These are phyloP conservation scores for Crithidia sp. DNA, from an alignment of 208 protist genomes.

Conservation along the genomic window DNA sequence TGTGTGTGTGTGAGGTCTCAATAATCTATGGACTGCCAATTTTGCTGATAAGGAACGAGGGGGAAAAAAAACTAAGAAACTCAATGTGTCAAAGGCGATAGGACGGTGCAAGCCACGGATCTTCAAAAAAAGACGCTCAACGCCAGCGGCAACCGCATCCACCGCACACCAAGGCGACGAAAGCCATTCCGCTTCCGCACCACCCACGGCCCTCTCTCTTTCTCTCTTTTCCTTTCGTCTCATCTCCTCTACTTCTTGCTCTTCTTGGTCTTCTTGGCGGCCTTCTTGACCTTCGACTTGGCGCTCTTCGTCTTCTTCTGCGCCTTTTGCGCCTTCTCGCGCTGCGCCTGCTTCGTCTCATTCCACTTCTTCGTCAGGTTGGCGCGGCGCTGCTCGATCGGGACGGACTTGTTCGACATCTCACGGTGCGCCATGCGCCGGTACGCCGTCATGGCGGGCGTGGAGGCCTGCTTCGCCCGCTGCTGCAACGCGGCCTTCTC, in stretches of 20 bases:
- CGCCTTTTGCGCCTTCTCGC: slow-evolving; percentile 6
- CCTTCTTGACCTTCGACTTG: slow-evolving; percentile 36
- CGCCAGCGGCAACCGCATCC: too few species aligned
- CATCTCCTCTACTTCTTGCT: slow-evolving; percentile 13
- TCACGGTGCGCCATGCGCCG: slow-evolving; percentile 58
- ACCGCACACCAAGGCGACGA: too few species aligned
- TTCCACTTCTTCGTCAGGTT: slow-evolving; percentile 24
- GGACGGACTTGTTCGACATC: slow-evolving; percentile 32
- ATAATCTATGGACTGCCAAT: too few species aligned
- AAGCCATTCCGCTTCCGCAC: too few species aligned
- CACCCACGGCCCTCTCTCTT: not conserved
- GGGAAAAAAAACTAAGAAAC: too few species aligned
- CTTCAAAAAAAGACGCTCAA: too few species aligned
- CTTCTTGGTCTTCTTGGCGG: slow-evolving; percentile 27
- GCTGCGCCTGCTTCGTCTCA: slow-evolving; percentile 20
- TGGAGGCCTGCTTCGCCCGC: slow-evolving; percentile 40
- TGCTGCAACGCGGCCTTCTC: slow-evolving; percentile 42
- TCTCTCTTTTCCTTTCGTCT: not conserved
- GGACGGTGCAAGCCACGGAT: too few species aligned
- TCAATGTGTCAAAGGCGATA: too few species aligned
- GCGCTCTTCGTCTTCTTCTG: slow-evolving; percentile 16
- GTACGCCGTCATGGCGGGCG: slow-evolving; percentile 57
- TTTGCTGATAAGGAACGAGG: too few species aligned
- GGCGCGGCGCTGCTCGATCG: slow-evolving; percentile 15
- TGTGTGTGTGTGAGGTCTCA: too few species aligned